phyloP scores from a whole-genome alignment of 257 asterid genomes.

The Gentiana straminea region DNA sequence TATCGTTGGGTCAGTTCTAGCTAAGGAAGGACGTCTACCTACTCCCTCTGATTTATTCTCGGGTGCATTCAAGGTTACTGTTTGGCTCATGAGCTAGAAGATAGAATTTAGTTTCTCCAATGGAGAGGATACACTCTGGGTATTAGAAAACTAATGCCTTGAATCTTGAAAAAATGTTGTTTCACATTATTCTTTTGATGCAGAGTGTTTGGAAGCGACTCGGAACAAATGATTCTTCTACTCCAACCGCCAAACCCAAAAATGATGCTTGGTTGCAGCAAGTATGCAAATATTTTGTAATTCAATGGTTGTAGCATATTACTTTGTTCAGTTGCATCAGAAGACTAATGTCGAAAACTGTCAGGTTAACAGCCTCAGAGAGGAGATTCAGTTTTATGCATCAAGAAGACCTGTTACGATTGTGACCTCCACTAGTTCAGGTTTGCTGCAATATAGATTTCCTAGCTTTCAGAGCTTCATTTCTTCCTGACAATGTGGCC shows the following conservation, averaged over 20 bases:
- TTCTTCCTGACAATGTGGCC: too few species aligned
- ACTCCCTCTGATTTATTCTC: slow-evolving; percentile 45
- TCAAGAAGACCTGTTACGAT: slow-evolving; percentile 56
- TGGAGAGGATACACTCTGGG: slow-evolving; percentile 1
- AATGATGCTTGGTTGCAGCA: slow-evolving; percentile 69
- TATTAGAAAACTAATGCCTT: slow-evolving; percentile 1
- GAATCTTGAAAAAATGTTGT: slow-evolving; percentile 8
- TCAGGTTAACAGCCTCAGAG: slow-evolving; percentile 74
- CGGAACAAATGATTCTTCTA: slow-evolving; percentile 42
- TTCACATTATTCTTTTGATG: slow-evolving; percentile 7
- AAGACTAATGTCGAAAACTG: slow-evolving; percentile 6
- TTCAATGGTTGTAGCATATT: background rate
- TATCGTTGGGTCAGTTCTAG: slow-evolving; percentile 68
- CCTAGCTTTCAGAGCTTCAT: background rate
- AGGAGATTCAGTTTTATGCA: slow-evolving; percentile 64
- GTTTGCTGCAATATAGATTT: slow-evolving; percentile 18
- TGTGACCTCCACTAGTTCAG: slow-evolving; percentile 71
- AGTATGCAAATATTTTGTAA: slow-evolving; percentile 30
- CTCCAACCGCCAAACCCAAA: slow-evolving; percentile 44
- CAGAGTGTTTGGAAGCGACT: slow-evolving; percentile 51
- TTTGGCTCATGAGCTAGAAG: slow-evolving; percentile 4
- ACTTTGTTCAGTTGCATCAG: background rate
- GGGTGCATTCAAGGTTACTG: slow-evolving; percentile 68
- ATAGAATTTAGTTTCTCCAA: background rate
- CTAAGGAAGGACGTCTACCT: slow-evolving; percentile 60